Base-by-base conservation (phyloP, 2,329 filamentous ascomycete species). In the Monilinia fructigena region DNA sequence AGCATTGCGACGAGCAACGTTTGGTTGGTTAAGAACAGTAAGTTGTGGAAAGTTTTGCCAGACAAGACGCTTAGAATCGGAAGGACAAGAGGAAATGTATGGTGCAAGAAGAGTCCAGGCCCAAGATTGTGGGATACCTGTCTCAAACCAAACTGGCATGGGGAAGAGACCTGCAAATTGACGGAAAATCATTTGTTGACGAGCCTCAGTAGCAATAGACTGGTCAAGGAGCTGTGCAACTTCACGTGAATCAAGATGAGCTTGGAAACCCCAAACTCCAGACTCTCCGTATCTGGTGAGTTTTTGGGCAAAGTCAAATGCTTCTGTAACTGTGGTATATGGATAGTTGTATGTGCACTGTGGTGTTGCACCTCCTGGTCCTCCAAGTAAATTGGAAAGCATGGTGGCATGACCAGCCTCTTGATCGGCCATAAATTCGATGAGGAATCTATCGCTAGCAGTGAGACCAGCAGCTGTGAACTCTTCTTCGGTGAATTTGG, bases 1-100 rank as follows among this genome's bases (percentile, higher is more conserved):
- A 18, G 85, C 85, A 65, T 90, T 85, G 75, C 87, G 80, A 35
- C 89, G 85, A 67, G 86, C 86, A 28, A 88, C 83, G 77, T 93
- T 94, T 2, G 91, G 88, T 75, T 94, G 88, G 79, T 94, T 93
- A 40, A 89, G 80, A 60, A 95, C 82, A 71, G 83, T 81, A 20
- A 95, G 79, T 0, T 85, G 82, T 0, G 91, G 92, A 79, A 91
- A 93, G 80, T 96, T 96, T 76, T 94, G 89, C 91, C 92, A 96
- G 31, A 87, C 83, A 40, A 96, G 81, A 8, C 90, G 86, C 0
- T 90, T 94, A 71, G 89, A 87, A 75, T 89, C 86, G 54, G 78
- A 79, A 0, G 92, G 91, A 76, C 92, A 96, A 6, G 83, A 88
- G 47, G 85, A 87, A 76, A 96, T 93, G 77, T 93, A 93, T 0